Conservation (phyloP, 176 grass and related monocot species). For the Ananas comosus region DNA sequence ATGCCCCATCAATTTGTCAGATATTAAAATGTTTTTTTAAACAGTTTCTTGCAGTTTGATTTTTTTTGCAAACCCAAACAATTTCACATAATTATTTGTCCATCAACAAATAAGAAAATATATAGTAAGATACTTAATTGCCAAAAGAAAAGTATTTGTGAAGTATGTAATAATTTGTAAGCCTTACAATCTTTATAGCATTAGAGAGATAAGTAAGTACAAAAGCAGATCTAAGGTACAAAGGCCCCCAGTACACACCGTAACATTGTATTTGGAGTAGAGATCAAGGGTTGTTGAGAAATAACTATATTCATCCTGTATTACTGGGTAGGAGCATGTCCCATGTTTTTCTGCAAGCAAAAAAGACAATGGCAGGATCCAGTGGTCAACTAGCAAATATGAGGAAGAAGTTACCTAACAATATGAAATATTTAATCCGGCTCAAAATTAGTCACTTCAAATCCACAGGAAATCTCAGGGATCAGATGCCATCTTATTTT, state of each 20-base stretch:
- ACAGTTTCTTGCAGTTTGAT: neutral
- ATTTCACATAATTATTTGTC: neutral
- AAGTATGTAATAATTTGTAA: neutral
- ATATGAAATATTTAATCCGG: neutral
- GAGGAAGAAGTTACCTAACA: neutral
- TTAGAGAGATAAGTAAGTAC: slow-evolving; percentile 4
- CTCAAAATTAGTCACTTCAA: neutral
- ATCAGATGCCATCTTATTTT: no score
- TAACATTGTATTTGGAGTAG: slow-evolving; percentile 86
- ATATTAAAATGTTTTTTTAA: neutral
- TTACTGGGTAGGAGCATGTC: slow-evolving; percentile 78
- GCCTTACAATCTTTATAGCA: neutral
- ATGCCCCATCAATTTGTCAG: neutral
- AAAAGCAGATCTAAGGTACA: neutral
- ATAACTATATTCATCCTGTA: slow-evolving; percentile 87
- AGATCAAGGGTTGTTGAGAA: slow-evolving; percentile 70
- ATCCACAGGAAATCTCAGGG: neutral
- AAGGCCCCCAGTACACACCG: slow-evolving; percentile 31
- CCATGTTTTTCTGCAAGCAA: slow-evolving; percentile 71
- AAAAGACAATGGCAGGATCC: neutral
- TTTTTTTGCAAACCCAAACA: neutral
- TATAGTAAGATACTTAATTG: no score
- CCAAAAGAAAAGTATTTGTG: no score
- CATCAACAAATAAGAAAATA: no score
- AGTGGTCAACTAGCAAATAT: neutral